Evolutionary conservation across 106 monocot genomes (phyloP).

Genomic region (Allium fistulosum): DNA sequence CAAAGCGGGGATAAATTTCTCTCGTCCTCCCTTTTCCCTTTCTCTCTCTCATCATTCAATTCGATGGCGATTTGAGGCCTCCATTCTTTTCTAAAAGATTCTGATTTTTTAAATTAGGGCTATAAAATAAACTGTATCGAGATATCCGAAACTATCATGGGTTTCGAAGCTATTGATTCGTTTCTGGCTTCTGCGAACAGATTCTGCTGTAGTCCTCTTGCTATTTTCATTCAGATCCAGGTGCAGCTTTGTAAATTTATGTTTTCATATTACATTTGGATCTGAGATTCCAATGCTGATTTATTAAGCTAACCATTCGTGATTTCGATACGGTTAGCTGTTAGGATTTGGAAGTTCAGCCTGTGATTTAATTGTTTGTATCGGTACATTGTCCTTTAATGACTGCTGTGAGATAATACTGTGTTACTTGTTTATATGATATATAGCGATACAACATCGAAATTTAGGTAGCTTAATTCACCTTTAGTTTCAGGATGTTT

Average conservation of each 20-base stretch:
- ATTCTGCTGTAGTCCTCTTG: constrained; percentile 58
- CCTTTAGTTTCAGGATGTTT: too few species aligned
- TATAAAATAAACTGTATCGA: background rate
- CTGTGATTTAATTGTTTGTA: too few species aligned
- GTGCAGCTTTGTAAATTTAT: constrained; percentile 8
- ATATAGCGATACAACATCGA: too few species aligned
- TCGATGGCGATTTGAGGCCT: constrained; percentile 4
- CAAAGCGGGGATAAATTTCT: background rate
- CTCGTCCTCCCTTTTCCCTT: background rate
- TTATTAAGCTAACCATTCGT: background rate
- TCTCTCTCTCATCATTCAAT: background rate
- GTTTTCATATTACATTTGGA: background rate
- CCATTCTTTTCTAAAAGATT: background rate
- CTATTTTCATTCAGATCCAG: constrained; percentile 96
- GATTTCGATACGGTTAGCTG: background rate
- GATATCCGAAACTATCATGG: constrained; percentile 22
- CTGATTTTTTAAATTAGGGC: background rate
- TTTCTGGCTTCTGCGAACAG: constrained; percentile 53
- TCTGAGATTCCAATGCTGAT: constrained; percentile 5
- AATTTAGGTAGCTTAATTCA: too few species aligned
- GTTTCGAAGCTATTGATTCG: constrained; percentile 37
- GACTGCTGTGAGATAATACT: too few species aligned
- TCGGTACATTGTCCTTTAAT: too few species aligned
- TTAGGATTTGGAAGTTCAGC: too few species aligned
- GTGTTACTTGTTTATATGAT: too few species aligned